Conservation (phyloP, 2,329 filamentous ascomycete species). For the Trichoderma gracile region DNA sequence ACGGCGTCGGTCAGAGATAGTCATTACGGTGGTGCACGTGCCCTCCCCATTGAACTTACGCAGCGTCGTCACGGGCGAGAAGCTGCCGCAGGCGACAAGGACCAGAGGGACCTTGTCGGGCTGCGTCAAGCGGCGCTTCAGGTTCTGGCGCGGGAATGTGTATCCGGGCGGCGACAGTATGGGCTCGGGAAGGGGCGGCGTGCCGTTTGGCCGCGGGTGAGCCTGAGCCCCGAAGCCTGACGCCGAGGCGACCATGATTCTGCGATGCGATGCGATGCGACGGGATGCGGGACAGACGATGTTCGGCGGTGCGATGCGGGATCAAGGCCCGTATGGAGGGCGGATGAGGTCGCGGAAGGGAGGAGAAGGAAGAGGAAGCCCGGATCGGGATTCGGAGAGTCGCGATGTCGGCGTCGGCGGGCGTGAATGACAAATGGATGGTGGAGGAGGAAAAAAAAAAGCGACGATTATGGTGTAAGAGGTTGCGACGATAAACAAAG, state of each 20-base stretch:
- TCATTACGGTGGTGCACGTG: neutral
- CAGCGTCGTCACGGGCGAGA: slow-evolving; percentile 71
- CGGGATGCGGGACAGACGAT: neutral
- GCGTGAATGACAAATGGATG: neutral
- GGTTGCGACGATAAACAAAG: neutral
- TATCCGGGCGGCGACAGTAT: slow-evolving; percentile 40
- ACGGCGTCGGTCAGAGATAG: neutral
- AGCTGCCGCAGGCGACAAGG: slow-evolving; percentile 66
- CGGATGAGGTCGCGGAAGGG: neutral
- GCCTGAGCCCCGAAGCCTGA: slow-evolving; percentile 13
- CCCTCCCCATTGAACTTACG: slow-evolving; percentile 38
- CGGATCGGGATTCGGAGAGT: neutral
- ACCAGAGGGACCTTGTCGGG: slow-evolving; percentile 62
- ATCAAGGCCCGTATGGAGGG: neutral
- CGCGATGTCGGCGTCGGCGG: neutral
- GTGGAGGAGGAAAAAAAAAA: neutral
- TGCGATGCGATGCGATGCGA: neutral
- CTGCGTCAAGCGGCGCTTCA: slow-evolving; percentile 55
- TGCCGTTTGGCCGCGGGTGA: slow-evolving; percentile 8
- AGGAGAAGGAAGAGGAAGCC: neutral
- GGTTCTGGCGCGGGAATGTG: slow-evolving; percentile 58
- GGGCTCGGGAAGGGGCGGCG: slow-evolving; percentile 2
- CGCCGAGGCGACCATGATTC: slow-evolving; percentile 19
- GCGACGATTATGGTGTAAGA: neutral
- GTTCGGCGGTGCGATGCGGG: too few species aligned